Base-by-base conservation (phyloP, 495 filamentous ascomycete genomes). In the Daldinia decipiens region DNA sequence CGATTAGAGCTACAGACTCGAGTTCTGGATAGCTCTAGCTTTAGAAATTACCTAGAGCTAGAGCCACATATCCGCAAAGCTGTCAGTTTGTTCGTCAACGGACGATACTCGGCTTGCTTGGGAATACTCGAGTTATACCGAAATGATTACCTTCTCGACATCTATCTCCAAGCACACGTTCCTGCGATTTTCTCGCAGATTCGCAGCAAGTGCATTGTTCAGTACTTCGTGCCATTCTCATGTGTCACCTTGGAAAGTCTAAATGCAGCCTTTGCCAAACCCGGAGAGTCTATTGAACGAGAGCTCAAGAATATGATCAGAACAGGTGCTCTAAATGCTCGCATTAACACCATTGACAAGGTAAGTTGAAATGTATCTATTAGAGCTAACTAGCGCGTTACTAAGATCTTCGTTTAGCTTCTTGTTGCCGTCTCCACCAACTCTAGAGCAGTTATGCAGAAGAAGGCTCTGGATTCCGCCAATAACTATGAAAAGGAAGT, bases 11-110 rank as follows among this genome's bases (percentile, higher is more conserved):
- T 99, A 15, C 92, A 97, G 74, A 79, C 73, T 5, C 81, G 83
- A 19, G 92, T 98, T 8, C 87, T 99, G 0, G 93, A 94, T 17
- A 95, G 92, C 70, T 79, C 80, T 27, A 80, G 82, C 34, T 99
- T 99, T 83, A 89, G 96, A 51, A 88, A 85, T 53, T 98, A 93
- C 79, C 87, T 99, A 3, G 95, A 99, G 77, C 86, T 95, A 1
- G 95, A 98, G 76, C 94, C 96, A 1, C 94, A 98, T 72, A 91
- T 99, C 67, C 91, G 96, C 55, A 92, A 93, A 19, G 96, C 95
- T 26, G 91, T 99, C 59, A 83, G 87, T 1, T 90, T 91, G 82
- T 98, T 98, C 79, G 91, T 93, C 70, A 92, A 89, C 60, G 91
- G 92, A 40, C 91, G 97, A 70, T 99, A 97, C 80, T 88, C 91